A percentile compares a stretch with the other conserved stretches of the same genome.
Conservation (phyloP, 768 basidiomycete species). For the Hysterangium stoloniferum region DNA sequence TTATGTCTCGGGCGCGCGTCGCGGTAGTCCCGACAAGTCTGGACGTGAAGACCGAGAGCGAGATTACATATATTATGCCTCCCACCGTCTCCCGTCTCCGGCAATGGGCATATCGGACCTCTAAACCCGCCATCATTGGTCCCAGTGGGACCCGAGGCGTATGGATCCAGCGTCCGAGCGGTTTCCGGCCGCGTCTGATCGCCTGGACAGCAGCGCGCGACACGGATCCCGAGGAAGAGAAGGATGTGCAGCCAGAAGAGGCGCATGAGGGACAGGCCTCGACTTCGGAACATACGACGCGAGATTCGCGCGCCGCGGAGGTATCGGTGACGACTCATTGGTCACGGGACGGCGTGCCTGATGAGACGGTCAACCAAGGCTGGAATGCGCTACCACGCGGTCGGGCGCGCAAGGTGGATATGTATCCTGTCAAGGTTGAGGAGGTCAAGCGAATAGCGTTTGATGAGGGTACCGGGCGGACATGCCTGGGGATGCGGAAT, state of each 20-base stretch:
- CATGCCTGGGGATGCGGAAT: constrained; percentile 7
- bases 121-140: constrained; percentile 6
- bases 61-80: neutral
- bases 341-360: neutral
- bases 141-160: constrained; percentile 11
- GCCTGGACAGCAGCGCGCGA: constrained; percentile 10
- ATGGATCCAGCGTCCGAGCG: constrained; percentile 10
- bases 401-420: constrained; percentile 9
- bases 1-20: constrained; percentile 7
- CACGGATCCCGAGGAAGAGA: neutral
- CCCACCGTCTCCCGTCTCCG: constrained; percentile 8
- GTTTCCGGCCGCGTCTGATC: constrained; percentile 1
- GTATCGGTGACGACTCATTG: neutral
- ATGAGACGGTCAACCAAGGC: neutral
- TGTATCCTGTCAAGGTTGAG: constrained; percentile 6
- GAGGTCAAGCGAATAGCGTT: constrained; percentile 7
- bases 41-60: neutral
- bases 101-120: constrained; percentile 7
- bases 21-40: neutral
- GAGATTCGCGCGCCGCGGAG: neutral
- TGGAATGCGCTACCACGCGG: constrained; percentile 10
- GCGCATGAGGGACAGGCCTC: neutral
- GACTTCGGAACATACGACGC: neutral
- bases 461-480: constrained; percentile 10
- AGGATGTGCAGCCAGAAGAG: neutral